Percentiles rank a stretch among this genome's conserved stretches.
These are phyloP conservation scores for Cyanidiococcus yangmingshanensis DNA, from an alignment of 23 red algal genomes.

Conservation along the genomic window DNA sequence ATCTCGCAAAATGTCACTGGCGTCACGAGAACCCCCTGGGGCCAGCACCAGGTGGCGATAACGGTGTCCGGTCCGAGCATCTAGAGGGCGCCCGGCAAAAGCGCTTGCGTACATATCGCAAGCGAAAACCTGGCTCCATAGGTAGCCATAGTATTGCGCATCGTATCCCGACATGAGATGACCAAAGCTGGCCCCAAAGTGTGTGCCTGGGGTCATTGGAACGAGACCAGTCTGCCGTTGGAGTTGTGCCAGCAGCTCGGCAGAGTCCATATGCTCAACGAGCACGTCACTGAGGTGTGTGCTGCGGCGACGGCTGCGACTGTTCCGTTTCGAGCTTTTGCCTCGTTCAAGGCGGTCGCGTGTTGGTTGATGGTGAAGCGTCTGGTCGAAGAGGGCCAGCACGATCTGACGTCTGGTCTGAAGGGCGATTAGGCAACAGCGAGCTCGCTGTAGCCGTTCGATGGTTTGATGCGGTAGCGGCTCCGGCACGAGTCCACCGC, in stretches of 20 bases:
- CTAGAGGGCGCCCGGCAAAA: neutral
- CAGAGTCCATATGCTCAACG: neutral
- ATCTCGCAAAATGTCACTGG: neutral
- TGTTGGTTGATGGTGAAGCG: neutral
- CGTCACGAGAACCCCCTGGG: conserved; percentile 2
- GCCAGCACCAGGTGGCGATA: conserved; percentile 9
- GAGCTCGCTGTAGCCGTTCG: neutral
- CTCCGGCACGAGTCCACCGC: conserved; percentile 7
- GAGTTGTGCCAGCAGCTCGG: neutral
- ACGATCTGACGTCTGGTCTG: neutral
- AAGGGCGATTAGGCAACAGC: neutral
- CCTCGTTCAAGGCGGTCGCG: neutral
- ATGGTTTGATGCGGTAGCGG: neutral
- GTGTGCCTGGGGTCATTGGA: conserved; percentile 9
- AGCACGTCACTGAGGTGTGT: neutral
- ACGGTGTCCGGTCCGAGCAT: neutral
- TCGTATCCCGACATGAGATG: conserved; percentile 16
- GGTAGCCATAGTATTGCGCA: conserved; percentile 21
- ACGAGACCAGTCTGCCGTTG: conserved; percentile 1
- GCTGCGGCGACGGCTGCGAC: neutral
- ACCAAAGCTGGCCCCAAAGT: conserved; percentile 10
- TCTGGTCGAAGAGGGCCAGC: conserved; percentile 15
- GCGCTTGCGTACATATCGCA: conserved; percentile 12
- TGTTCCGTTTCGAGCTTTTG: neutral
- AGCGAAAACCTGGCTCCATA: conserved; percentile 1